A percentile compares a stretch with the other conserved stretches of the same genome.
Conservation (phyloP, 2,329 filamentous ascomycete species). For the Pyrenophora graminea region DNA sequence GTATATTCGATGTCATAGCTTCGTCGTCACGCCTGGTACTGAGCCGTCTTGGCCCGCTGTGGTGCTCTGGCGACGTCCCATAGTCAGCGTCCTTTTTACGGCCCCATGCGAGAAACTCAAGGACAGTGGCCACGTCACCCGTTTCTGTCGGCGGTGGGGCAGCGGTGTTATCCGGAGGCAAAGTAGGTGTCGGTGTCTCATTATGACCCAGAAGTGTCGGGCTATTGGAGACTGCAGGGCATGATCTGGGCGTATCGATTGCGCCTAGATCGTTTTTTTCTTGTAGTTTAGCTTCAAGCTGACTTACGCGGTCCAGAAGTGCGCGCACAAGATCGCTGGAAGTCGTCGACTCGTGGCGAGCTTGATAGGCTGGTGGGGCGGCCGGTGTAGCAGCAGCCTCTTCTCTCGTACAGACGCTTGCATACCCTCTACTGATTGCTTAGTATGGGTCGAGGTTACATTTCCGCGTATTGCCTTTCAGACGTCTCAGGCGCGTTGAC, state of each 20-base stretch:
- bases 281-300: constrained; percentile 30
- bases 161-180: neutral
- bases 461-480: neutral
- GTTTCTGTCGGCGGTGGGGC: neutral
- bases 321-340: constrained; percentile 16
- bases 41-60: constrained; percentile 13
- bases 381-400: neutral
- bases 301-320: constrained; percentile 30
- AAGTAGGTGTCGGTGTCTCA: neutral
- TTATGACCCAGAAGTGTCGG: constrained; percentile 17
- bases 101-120: constrained; percentile 56
- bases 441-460: neutral
- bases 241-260: neutral
- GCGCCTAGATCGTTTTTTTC: neutral
- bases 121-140: constrained; percentile 52
- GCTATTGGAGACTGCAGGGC: neutral
- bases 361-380: neutral
- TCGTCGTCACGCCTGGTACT: constrained; percentile 1
- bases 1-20: neutral
- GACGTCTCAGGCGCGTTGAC: neutral
- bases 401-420: constrained; percentile 20
- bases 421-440: constrained; percentile 12
- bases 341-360: neutral
- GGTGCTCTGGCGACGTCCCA: constrained; percentile 16
- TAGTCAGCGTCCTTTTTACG: constrained; percentile 48